phyloP scores from a whole-genome alignment of 2,329 filamentous ascomycete species.

The Pseudogymnoascus sp. region DNA sequence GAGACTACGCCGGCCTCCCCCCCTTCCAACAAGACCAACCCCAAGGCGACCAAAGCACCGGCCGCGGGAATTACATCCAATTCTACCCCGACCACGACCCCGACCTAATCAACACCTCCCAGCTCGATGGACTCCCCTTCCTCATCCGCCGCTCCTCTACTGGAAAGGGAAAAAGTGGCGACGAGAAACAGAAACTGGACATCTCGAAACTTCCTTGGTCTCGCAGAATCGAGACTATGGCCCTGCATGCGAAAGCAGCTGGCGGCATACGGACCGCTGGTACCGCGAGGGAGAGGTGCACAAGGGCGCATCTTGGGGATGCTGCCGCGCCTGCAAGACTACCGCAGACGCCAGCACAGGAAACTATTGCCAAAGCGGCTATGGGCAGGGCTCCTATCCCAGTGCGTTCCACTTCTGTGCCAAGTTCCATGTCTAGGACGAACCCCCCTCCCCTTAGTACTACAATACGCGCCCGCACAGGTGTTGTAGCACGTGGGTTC shows the following conservation, averaged over 20 bases:
- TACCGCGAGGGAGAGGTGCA: background rate
- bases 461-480: background rate
- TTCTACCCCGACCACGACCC: background rate
- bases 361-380: background rate
- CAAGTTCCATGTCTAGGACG: no score
- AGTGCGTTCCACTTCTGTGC: background rate
- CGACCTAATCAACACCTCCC: background rate
- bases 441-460: background rate
- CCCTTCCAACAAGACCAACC: background rate
- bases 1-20: background rate
- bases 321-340: background rate
- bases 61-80: constrained; percentile 2
- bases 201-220: background rate
- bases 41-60: constrained; percentile 2
- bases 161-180: background rate
- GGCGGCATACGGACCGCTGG: background rate
- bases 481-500: background rate
- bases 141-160: background rate
- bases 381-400: background rate
- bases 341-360: background rate
- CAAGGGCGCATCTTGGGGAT: background rate
- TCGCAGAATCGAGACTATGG: background rate
- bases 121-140: background rate
- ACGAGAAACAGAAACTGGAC: background rate
- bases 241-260: background rate